These are phyloP conservation scores for Coniochaeta sp. DNA, from an alignment of 2,329 filamentous ascomycete species.

Conservation along the genomic window DNA sequence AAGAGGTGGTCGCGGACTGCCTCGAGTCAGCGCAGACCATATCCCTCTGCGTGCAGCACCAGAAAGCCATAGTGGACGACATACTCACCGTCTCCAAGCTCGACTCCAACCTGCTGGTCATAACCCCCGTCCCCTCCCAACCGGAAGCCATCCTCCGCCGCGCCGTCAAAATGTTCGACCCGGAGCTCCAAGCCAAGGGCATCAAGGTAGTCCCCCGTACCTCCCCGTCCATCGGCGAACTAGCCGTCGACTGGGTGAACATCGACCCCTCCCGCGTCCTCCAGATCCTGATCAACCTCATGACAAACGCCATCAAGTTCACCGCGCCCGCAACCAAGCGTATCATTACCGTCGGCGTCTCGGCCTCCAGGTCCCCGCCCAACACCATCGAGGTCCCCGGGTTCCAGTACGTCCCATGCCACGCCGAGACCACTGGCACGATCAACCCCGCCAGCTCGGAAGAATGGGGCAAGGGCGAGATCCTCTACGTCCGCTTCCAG, in stretches of 20 bases:
- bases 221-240: constrained; percentile 36
- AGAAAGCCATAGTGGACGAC: constrained; percentile 44
- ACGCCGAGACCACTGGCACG: constrained; percentile 10
- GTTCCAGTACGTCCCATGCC: constrained; percentile 24
- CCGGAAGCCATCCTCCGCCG: constrained; percentile 44
- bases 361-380: constrained; percentile 36
- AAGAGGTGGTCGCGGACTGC: constrained; percentile 34
- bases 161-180: constrained; percentile 52
- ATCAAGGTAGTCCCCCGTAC: constrained; percentile 45
- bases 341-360: constrained; percentile 41
- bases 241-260: constrained; percentile 48
- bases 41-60: constrained; percentile 48
- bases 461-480: constrained; percentile 25
- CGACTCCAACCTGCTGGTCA: constrained; percentile 46
- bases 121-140: constrained; percentile 46
- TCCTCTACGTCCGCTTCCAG: constrained; percentile 36
- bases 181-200: constrained; percentile 47
- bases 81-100: constrained; percentile 43
- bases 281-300: constrained; percentile 54
- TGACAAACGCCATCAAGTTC: constrained; percentile 57
- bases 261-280: constrained; percentile 50
- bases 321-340: constrained; percentile 27
- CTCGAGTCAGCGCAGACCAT: constrained; percentile 51
- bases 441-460: constrained; percentile 12
- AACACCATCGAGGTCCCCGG: constrained; percentile 10